Evolutionary conservation across 2,329 filamentous ascomycete genomes (phyloP), one percentile per base, ranked within the genome.

Genomic region (Remersonia thermophila): DNA sequence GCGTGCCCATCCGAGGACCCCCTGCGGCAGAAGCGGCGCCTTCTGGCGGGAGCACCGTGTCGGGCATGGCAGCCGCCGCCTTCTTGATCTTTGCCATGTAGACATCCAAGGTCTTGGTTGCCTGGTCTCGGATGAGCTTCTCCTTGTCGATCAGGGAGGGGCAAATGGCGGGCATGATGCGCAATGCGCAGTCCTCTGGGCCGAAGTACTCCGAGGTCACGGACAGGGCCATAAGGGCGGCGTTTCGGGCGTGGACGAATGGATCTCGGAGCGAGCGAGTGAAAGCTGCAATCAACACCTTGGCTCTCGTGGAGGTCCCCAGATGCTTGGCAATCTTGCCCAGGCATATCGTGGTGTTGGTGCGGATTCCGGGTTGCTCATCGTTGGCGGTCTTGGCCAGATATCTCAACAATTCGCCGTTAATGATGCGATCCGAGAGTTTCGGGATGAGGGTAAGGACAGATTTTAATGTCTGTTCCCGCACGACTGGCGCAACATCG

Each of bases 361-460:
- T 98, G 43, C 91, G 76, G 46, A 98, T 98, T 1, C 91, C 91
- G 1, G 91, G 86, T 52, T 98, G 89, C 50, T 96, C 91, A 44
- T 98, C 91, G 50, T 96, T 98, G 31, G 91, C 86, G 2, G 89
- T 95, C 57, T 93, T 95, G 30, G 91, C 91, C 18, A 98, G 69
- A 52, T 93, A 81, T 49, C 82, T 83, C 15, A 98, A 65, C 9
- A 98, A 68, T 49, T 98, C 91, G 36, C 91, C 89, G 48, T 98
- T 98, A 48, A 96, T 80, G 7, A 83, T 83, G 27, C 91, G 77
- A 51, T 98, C 91, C 1, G 86, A 93, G 0, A 98, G 68, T 59
- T 98, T 98, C 18, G 70, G 68, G 38, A 96, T 81, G 31, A 98
- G 74, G 1, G 82, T 78, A 7, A 98, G 69, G 1, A 98, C 83